A percentile compares a stretch with the other conserved stretches of the same genome.
Conservation (phyloP, 163 green algal genomes). For the Coccomyxa subellipsoidea region DNA sequence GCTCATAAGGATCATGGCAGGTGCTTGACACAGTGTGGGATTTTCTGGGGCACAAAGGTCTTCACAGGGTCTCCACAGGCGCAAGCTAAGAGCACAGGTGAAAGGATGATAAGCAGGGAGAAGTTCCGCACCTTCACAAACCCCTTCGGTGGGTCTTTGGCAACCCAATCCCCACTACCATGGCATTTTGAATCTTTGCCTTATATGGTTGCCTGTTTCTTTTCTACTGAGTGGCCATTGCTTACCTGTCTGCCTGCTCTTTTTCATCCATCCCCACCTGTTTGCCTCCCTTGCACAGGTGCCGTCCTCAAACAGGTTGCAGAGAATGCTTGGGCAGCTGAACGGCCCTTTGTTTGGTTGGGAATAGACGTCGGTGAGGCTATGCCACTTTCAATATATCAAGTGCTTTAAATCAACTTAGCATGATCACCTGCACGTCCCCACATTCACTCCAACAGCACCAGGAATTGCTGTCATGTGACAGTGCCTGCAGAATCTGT, state of each 20-base stretch:
- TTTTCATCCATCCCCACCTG: not conserved
- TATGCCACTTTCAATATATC: not conserved
- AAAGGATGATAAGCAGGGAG: not conserved
- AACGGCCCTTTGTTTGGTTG: constrained; percentile 56
- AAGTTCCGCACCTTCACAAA: not conserved
- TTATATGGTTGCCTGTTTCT: no score
- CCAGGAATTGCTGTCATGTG: not conserved
- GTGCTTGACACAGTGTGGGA: no score
- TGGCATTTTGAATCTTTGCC: no score
- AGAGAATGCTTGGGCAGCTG: constrained; percentile 32
- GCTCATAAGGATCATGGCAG: no score
- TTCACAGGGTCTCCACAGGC: no score
- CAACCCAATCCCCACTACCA: no score
- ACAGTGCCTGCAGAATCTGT: not conserved
- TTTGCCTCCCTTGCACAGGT: constrained; percentile 14
- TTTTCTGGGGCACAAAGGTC: no score
- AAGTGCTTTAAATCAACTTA: no score
- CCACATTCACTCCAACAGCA: no score
- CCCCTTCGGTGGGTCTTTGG: not conserved
- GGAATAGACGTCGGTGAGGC: constrained; percentile 35
- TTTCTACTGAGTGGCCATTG: no score
- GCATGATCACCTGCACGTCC: no score
- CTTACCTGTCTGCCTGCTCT: not conserved
- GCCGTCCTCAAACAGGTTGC: constrained; percentile 19
- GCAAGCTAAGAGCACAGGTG: not conserved